Base-by-base conservation (phyloP, 768 basidiomycete genomes). In the Naganishia vishniacii region DNA sequence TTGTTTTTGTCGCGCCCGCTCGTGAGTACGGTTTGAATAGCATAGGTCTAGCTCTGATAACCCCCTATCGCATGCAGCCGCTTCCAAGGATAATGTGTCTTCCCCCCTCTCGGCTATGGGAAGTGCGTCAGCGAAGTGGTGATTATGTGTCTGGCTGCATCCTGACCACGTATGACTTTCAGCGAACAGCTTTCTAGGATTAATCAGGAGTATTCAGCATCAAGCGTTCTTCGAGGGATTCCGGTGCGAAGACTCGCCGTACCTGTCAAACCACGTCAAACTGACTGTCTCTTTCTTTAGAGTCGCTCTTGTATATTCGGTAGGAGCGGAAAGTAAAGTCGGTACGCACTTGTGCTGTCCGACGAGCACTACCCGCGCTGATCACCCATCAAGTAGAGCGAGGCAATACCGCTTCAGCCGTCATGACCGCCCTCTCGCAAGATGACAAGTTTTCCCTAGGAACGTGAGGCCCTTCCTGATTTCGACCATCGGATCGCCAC, bases 151-250 rank as follows among this genome's bases (percentile, higher is more conserved):
- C 29, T 4, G 23, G 2, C 18, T 7, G 26, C 13, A 41, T 8
- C 29, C 8, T 7, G 31, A 16, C n/a, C 4, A 1, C 12, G 7
- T 32, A 3, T 25, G 37, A 13, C 2, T 0, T 9, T 31, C 29
- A 63, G 62, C 32, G 12, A 63, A 63, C 51, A 63, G 62, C 29
- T 28, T 63, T 25, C 31, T 63, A 29, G 62, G 62, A 5, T 13
- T 63, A 12, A 23, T 44, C 16, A 42, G 62, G n/a, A 63, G 62
- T 34, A 23, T 46, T 15, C 40, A 49, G 9, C 34, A 28, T 28
- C 62, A 63, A 46, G 62, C 62, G 23, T 51, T 44, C n/a, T 46
- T 63, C 18, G 62, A 63, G 16, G 49, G 49, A 9, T 41, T 53
- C 42, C 41, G 48, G 62, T 56, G 41, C 16, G 48, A n/a, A n/a